Percentiles rank a stretch among this genome's conserved stretches.
Conservation (phyloP, 208 protist species). For the Herpetomonas samuelpessoai region DNA sequence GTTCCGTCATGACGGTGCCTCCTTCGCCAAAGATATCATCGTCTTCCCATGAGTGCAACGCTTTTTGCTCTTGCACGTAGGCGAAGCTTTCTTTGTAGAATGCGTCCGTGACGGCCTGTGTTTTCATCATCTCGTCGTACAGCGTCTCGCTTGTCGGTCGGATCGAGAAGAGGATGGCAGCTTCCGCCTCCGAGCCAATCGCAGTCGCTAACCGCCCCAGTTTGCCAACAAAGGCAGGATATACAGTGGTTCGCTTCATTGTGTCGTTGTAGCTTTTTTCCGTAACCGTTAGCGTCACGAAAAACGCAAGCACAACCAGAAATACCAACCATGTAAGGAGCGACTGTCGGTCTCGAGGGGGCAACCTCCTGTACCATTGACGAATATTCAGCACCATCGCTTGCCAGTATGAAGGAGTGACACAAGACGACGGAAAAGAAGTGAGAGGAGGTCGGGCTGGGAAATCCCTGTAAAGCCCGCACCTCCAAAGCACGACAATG, state of each 20-base stretch:
- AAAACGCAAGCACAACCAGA: constrained; percentile 3
- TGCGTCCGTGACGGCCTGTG: not conserved
- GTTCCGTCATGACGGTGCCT: constrained; percentile 13
- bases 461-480: too few relatives aligned
- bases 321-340: constrained; percentile 3
- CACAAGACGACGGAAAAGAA: too few relatives aligned
- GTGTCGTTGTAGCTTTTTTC: not conserved
- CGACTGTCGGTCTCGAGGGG: not conserved
- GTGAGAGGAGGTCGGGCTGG: too few relatives aligned
- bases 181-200: constrained; percentile 4
- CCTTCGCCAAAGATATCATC: not conserved
- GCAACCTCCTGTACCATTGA: constrained; percentile 6
- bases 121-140: constrained; percentile 1
- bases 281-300: not conserved
- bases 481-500: too few relatives aligned
- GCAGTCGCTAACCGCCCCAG: constrained; percentile 4
- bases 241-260: not conserved
- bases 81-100: constrained; percentile 5
- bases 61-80: not conserved
- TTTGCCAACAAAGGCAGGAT: not conserved
- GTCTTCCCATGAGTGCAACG: constrained; percentile 4
- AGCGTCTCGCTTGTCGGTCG: not conserved
- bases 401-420: constrained; percentile 3
- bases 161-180: not conserved
- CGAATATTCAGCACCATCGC: constrained; percentile 2